Base-by-base conservation (phyloP, 2,329 filamentous ascomycete species). In the Talaromyces amestolkiae region DNA sequence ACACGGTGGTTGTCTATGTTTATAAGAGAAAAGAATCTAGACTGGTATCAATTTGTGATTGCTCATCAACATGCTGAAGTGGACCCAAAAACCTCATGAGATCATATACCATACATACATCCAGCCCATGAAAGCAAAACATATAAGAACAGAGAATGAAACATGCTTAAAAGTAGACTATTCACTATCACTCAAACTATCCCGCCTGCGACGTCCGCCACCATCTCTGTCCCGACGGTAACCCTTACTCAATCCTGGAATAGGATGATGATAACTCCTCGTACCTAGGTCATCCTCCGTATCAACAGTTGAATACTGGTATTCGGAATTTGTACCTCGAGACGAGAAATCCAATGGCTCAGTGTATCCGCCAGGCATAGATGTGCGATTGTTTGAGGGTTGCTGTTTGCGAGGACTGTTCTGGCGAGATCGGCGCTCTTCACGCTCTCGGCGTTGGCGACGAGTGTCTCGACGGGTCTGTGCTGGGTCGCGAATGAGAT, bases 211-310 rank as follows among this genome's bases (percentile, higher is more conserved):
- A 17, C 76, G 76, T n/a, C 72, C 71, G 19, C 72, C 71, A 15
- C 72, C 72, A 13, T 65, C 61, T 43, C 72, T 72, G 41, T 77
- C 75, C 33, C 77, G 76, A 11, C 78, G 74, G 63, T 80, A 80
- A 10, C 77, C 78, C 68, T 78, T 77, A 66, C 79, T 84, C 70
- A 87, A 69, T 0, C 83, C 84, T 0, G 85, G 84, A 58, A 87
- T 84, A 9, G 85, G 81, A 74, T 85, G 85, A 31, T 83, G 82
- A 70, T 87, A 87, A 58, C 78, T 80, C 73, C 84, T 85, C 13
- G 83, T 85, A 5, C 77, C 78, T 2, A 79, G 74, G 27, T 82
- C 78, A 0, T 77, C 74, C 15, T 76, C 78, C 2, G 61, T 66
- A 11, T 64, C 63, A 35, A 79, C 75, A 22, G 78, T 77, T 19